A percentile compares a stretch with the other conserved stretches of the same genome.
phyloP scores from a whole-genome alignment of 2,329 filamentous ascomycete species.

The Penicillium corylophilum region DNA sequence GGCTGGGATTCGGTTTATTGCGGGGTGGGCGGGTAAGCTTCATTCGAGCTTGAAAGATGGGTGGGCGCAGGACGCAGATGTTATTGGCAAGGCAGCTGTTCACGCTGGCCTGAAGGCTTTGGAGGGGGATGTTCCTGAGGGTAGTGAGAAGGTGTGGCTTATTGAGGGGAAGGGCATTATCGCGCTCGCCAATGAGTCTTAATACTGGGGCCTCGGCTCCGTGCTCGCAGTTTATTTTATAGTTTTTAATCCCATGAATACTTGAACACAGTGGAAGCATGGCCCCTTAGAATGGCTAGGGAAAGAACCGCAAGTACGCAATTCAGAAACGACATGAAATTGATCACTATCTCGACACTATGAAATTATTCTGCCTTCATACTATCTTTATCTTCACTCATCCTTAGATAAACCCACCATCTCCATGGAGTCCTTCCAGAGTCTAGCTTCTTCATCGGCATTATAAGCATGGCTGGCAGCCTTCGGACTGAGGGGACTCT shows the following conservation, averaged over 20 bases:
- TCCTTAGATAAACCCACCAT: constrained; percentile 20
- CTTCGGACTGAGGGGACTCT: constrained; percentile 7
- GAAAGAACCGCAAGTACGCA: neutral
- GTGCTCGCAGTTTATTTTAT: neutral
- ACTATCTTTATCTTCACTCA: neutral
- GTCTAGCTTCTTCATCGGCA: constrained; percentile 26
- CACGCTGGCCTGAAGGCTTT: constrained; percentile 41
- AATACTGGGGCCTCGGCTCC: neutral
- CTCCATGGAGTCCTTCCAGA: constrained; percentile 32
- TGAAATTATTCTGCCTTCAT: neutral
- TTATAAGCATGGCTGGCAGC: constrained; percentile 28
- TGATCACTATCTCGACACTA: neutral
- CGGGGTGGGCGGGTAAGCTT: constrained; percentile 57
- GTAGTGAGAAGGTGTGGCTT: constrained; percentile 42
- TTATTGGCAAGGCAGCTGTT: constrained; percentile 57
- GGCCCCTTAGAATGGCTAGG: neutral
- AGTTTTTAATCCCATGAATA: neutral
- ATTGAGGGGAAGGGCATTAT: constrained; percentile 41
- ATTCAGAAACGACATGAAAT: neutral
- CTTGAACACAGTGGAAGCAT: neutral
- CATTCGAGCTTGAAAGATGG: constrained; percentile 58
- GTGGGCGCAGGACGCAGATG: constrained; percentile 70
- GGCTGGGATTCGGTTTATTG: constrained; percentile 55
- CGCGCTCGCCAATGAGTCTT: constrained; percentile 21
- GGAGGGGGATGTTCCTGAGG: constrained; percentile 39